These are phyloP conservation scores for Candida silvicultrix DNA, from an alignment of 805 yeast genomes.

Conservation along the genomic window DNA sequence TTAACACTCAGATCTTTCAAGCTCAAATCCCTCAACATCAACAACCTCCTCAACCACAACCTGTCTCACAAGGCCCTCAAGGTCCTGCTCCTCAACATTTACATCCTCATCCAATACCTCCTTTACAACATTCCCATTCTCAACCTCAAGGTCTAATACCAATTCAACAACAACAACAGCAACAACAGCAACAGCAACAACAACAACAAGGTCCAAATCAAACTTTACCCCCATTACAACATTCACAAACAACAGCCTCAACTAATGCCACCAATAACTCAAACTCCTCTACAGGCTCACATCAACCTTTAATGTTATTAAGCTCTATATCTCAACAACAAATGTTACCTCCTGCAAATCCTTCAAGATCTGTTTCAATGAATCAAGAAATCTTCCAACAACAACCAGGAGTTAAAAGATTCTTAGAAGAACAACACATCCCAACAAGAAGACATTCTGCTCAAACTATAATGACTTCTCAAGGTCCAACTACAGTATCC, in stretches of 20 bases:
- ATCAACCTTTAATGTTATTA: neutral
- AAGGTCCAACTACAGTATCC: neutral
- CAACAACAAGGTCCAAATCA: slow-evolving; percentile 4
- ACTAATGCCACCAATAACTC: too few species aligned
- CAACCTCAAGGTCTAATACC: neutral
- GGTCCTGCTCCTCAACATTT: neutral
- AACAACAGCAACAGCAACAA: slow-evolving; percentile 4
- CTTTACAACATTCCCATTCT: slow-evolving; percentile 4
- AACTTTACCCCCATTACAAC: slow-evolving; percentile 3
- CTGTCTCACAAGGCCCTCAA: slow-evolving; percentile 2
- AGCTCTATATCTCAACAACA: slow-evolving; percentile 3
- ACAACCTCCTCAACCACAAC: neutral
- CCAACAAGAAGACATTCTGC: slow-evolving; percentile 23
- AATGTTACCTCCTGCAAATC: slow-evolving; percentile 10
- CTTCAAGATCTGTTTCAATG: slow-evolving; percentile 18
- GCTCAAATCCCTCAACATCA: too few species aligned
- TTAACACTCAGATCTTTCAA: slow-evolving; percentile 15
- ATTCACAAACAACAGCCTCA: neutral
- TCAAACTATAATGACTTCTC: slow-evolving; percentile 19
- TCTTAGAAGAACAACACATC: slow-evolving; percentile 20
- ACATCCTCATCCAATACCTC: neutral
- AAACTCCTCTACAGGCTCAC: neutral
- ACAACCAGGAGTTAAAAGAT: slow-evolving; percentile 22
- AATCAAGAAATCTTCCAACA: slow-evolving; percentile 18
- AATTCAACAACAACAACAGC: slow-evolving; percentile 2